Evolutionary conservation across 78 protist species (phyloP).

Genomic region (Guillardia theta): DNA sequence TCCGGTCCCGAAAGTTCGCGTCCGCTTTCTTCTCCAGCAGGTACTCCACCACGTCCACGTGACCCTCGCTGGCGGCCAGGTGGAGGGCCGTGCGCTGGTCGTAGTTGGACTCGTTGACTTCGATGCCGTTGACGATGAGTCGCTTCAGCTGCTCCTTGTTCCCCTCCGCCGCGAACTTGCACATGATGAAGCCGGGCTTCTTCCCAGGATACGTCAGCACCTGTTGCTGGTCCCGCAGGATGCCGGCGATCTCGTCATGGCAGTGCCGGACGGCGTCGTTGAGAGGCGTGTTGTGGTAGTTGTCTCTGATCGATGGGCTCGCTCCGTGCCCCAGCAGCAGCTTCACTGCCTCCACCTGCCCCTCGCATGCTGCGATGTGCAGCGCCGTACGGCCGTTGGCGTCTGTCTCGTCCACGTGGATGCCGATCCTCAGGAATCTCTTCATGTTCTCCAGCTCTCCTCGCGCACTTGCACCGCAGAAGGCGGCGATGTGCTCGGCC

Average conservation of each 20-base stretch:
- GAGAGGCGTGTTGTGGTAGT: neutral
- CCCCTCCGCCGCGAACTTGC: neutral
- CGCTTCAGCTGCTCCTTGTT: neutral
- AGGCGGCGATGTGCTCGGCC: neutral
- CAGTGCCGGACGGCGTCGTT: neutral
- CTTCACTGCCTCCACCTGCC: neutral
- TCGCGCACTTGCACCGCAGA: neutral
- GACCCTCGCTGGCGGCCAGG: conserved; percentile 77
- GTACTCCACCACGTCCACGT: conserved; percentile 42
- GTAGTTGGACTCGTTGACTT: neutral
- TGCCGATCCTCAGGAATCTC: neutral
- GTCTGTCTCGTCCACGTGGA: neutral
- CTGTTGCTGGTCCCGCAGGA: too few species aligned
- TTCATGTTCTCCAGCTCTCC: neutral
- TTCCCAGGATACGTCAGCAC: too few species aligned
- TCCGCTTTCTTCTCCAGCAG: conserved; percentile 48
- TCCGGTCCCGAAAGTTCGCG: conserved; percentile 56
- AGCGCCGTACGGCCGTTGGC: neutral
- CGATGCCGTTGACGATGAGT: neutral
- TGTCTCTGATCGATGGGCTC: neutral
- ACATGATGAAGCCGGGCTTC: too few species aligned
- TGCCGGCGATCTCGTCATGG: neutral
- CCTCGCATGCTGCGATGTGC: neutral
- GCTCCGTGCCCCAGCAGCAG: neutral
- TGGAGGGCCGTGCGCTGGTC: conserved; percentile 77